phyloP scores from a whole-genome alignment of 805 yeast genomes.

The Starmerella gropengiesseri region DNA sequence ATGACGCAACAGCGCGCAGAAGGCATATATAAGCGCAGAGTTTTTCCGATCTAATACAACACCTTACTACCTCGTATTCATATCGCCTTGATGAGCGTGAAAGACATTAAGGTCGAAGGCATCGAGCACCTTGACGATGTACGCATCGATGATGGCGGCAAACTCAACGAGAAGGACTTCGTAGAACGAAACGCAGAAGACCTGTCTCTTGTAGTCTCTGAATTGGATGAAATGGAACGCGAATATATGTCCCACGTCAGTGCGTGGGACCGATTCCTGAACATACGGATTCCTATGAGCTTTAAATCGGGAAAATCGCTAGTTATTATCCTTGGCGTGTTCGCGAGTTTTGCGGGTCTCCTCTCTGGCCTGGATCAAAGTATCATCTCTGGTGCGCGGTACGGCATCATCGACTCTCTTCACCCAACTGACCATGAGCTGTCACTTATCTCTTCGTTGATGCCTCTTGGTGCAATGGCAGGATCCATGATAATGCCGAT shows the following conservation, averaged over 20 bases:
- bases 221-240: constrained; percentile 13
- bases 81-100: no score
- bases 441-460: constrained; percentile 46
- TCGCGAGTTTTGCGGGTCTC: constrained; percentile 54
- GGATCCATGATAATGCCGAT: constrained; percentile 55
- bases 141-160: constrained; percentile 13
- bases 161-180: constrained; percentile 14
- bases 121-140: constrained; percentile 7
- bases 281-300: constrained; percentile 13
- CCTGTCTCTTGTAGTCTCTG: constrained; percentile 9
- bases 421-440: constrained; percentile 34
- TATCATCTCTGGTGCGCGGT: constrained; percentile 51
- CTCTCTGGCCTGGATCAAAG: constrained; percentile 61
- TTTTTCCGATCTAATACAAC: neutral
- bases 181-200: constrained; percentile 11
- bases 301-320: constrained; percentile 29
- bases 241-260: constrained; percentile 10
- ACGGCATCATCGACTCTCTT: constrained; percentile 39
- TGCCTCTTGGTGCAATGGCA: constrained; percentile 61
- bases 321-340: constrained; percentile 41
- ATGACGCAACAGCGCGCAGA: neutral
- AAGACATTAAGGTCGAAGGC: constrained; percentile 1
- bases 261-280: constrained; percentile 16
- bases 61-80: no score
- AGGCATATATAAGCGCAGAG: neutral